A percentile compares a stretch with the other conserved stretches of the same genome.
Conservation (phyloP, 2,329 filamentous ascomycete species). For the Colletotrichum graminicola region DNA sequence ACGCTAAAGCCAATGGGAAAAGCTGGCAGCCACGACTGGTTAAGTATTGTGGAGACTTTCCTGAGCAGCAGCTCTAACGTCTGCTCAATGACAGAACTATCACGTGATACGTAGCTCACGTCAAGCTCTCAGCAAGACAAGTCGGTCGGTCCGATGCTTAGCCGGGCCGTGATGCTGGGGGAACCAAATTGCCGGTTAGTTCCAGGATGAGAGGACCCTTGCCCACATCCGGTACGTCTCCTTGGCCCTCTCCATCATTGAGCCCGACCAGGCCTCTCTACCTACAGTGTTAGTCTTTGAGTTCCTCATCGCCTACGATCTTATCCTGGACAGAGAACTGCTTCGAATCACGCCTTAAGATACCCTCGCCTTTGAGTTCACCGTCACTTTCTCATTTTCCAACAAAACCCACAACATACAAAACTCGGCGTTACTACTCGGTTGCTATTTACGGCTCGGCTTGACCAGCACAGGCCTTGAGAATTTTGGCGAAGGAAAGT, state of each 20-base stretch:
- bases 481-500: constrained; percentile 26
- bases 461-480: constrained; percentile 33
- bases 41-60: constrained; percentile 18
- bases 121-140: background rate
- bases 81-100: constrained; percentile 12
- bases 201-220: constrained; percentile 31
- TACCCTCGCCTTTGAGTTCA: background rate
- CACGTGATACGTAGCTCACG: constrained; percentile 6
- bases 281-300: constrained; percentile 26
- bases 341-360: background rate
- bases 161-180: constrained; percentile 23
- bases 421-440: background rate
- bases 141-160: constrained; percentile 40
- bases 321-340: constrained; percentile 5
- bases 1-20: constrained; percentile 25
- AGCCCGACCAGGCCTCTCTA: constrained; percentile 24
- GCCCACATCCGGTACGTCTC: constrained; percentile 35
- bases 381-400: background rate
- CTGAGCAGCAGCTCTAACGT: constrained; percentile 3
- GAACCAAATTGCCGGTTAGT: constrained; percentile 8
- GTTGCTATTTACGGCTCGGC: background rate
- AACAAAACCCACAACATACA: background rate
- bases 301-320: constrained; percentile 13
- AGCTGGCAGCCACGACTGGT: constrained; percentile 31
- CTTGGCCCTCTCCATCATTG: constrained; percentile 22